Evolutionary conservation across 2,329 filamentous ascomycete genomes (phyloP), one percentile per base, ranked within the genome.

Genomic region (Ploettnerulaceae sp.): DNA sequence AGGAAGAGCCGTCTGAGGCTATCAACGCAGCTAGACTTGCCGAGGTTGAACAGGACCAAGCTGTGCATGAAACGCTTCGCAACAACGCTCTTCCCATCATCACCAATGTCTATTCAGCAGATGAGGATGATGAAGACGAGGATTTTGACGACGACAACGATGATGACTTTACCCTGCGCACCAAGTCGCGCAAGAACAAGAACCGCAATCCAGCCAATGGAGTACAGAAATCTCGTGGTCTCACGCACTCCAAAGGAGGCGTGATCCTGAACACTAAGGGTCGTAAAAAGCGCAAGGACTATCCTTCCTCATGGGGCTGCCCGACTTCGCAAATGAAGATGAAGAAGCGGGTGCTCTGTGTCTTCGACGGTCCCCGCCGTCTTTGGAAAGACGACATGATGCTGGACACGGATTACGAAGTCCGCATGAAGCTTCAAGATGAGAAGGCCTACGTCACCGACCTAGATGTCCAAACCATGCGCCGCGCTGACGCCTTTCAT

Each of bases 361-460:
- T 95, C 15, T 98, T 94, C 61, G 89, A 97, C 62, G 93, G 93
- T 0, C 77, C 77, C 12, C 82, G 90, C 43, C 82, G 91, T 32
- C 76, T 98, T 39, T 93, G 87, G 78, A 97, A 97, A 72, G 93
- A 98, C 64, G 93, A 98, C 69, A 93, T 97, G 89, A 95, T 96
- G 89, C 82, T 98, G 39, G 89, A 90, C 58, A 89, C 86, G 12
- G 89, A 95, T 59, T 90, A 93, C 61, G 93, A 98, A 69, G 89
- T 97, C 28, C 88, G 91, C 62, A 75, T 95, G 66, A 82, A 82
- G 66, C 75, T 96, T 14, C 78, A 88, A 62, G 79, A 79, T 61
- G 60, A 57, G 29, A 61, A 59, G 8, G 56, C 57, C 8, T 97
- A 95, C 64, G 83, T 96, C 29, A 97, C 91, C 5, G 93, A 97